Conservation (phyloP, 129 eudicot species). For the Silybum marianum region DNA sequence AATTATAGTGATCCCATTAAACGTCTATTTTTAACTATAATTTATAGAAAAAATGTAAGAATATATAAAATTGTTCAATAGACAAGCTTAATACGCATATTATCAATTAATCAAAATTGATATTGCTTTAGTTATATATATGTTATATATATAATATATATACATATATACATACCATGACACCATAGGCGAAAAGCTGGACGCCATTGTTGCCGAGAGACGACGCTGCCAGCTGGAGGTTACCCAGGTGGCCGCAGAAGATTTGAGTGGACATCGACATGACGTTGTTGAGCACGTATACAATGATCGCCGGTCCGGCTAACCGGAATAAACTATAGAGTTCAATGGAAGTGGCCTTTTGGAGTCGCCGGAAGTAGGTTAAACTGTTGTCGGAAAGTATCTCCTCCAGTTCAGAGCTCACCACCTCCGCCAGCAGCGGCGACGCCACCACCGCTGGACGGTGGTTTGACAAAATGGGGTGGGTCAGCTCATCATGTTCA, state of each 20-base stretch:
- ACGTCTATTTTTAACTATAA: not conserved
- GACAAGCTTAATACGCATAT: not conserved
- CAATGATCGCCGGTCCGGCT: conserved; percentile 51
- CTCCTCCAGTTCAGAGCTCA: conserved; percentile 41
- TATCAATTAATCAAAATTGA: too few relatives aligned
- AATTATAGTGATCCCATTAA: too few relatives aligned
- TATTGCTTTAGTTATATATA: not conserved
- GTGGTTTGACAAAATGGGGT: conserved; percentile 21
- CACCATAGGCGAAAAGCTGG: conserved; percentile 49
- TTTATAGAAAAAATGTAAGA: not conserved
- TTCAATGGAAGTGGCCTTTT: conserved; percentile 30
- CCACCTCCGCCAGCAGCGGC: not conserved
- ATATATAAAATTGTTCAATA: not conserved
- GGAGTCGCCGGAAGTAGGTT: conserved; percentile 13
- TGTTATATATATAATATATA: too few relatives aligned
- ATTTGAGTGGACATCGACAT: conserved; percentile 54
- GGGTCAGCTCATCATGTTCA: conserved; percentile 4
- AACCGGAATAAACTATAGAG: conserved; percentile 32
- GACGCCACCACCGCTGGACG: not conserved
- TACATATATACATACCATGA: conserved; percentile 27
- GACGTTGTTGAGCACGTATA: conserved; percentile 47
- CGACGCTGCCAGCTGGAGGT: conserved; percentile 52
- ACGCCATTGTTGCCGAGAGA: conserved; percentile 54
- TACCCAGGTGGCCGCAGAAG: conserved; percentile 57
- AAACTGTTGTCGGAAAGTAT: conserved; percentile 39